phyloP scores from a whole-genome alignment of 2,329 filamentous ascomycete species.

The Hirsutella rhossiliensis region DNA sequence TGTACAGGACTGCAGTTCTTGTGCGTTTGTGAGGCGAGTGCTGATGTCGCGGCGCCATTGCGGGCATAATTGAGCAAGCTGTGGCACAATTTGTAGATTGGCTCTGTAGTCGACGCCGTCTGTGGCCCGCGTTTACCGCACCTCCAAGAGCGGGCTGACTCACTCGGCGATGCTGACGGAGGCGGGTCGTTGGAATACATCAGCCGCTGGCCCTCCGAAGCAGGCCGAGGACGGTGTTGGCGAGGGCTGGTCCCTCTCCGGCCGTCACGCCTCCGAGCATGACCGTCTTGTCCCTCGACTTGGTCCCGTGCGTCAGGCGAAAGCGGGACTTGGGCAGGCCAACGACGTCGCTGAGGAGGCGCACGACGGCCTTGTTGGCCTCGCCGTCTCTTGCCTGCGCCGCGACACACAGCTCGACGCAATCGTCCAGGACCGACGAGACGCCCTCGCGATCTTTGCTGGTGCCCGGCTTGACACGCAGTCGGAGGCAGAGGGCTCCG shows the following conservation, averaged over 20 bases:
- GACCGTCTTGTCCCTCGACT: constrained; percentile 53
- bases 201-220: constrained; percentile 13
- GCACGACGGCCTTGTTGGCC: constrained; percentile 54
- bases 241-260: constrained; percentile 15
- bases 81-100: neutral
- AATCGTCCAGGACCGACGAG: constrained; percentile 38
- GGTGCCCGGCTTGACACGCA: constrained; percentile 56
- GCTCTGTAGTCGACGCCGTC: neutral
- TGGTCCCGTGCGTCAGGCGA: constrained; percentile 48
- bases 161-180: constrained; percentile 1
- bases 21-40: too few relatives aligned
- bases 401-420: constrained; percentile 52
- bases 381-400: constrained; percentile 55
- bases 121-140: neutral
- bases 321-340: constrained; percentile 51
- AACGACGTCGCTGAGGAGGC: constrained; percentile 48
- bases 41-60: too few relatives aligned
- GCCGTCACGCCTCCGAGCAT: constrained; percentile 23
- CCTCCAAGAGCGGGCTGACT: neutral
- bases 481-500: constrained; percentile 44
- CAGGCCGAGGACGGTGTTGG: constrained; percentile 13
- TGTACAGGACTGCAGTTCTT: too few relatives aligned
- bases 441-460: constrained; percentile 51
- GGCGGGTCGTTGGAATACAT: neutral
- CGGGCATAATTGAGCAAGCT: too few relatives aligned